phyloP scores from a whole-genome alignment of 768 basidiomycete genomes.

The Xerocomellus intermedius region DNA sequence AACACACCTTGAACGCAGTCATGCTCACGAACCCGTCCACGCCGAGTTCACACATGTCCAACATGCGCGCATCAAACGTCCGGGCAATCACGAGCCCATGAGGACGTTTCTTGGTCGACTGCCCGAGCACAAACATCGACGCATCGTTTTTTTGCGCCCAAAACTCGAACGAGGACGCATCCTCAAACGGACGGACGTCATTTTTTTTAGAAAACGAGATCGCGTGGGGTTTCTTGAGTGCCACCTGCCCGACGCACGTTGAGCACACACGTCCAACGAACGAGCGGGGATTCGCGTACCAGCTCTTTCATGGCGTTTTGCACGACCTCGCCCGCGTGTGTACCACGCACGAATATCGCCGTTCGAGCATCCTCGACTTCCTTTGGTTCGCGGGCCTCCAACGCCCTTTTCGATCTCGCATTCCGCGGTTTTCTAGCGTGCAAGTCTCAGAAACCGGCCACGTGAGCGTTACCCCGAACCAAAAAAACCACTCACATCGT shows the following conservation, averaged over 20 bases:
- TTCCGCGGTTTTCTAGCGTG: conserved; percentile 84
- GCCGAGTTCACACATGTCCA: conserved; percentile 96
- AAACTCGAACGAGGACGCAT: conserved; percentile 78
- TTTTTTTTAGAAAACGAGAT: conserved; percentile 97
- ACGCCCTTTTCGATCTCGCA: conserved; percentile 87
- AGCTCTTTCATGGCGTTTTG: conserved; percentile 85
- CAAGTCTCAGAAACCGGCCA: not conserved
- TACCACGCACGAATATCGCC: conserved; percentile 87
- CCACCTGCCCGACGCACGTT: conserved; percentile 74
- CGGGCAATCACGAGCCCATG: conserved; percentile 81
- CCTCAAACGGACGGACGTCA: conserved; percentile 85
- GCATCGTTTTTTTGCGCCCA: conserved; percentile 96
- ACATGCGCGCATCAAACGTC: conserved; percentile 79
- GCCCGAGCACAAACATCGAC: conserved; percentile 84
- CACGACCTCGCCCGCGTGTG: conserved; percentile 78
- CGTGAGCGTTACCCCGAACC: not conserved
- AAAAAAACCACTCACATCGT: conserved; percentile 26
- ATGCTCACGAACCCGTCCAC: conserved; percentile 80
- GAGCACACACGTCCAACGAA: not conserved
- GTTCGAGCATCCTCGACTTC: conserved; percentile 86
- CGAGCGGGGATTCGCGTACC: conserved; percentile 43
- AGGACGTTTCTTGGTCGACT: conserved; percentile 93
- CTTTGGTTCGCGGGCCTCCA: conserved; percentile 85
- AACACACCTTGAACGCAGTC: conserved; percentile 75
- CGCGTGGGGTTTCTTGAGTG: conserved; percentile 86